A percentile compares a stretch with the other conserved stretches of the same genome.
Evolutionary conservation across 371 early-diverging fungal genomes (phyloP).

Genomic region (Mucor velutinosus): DNA sequence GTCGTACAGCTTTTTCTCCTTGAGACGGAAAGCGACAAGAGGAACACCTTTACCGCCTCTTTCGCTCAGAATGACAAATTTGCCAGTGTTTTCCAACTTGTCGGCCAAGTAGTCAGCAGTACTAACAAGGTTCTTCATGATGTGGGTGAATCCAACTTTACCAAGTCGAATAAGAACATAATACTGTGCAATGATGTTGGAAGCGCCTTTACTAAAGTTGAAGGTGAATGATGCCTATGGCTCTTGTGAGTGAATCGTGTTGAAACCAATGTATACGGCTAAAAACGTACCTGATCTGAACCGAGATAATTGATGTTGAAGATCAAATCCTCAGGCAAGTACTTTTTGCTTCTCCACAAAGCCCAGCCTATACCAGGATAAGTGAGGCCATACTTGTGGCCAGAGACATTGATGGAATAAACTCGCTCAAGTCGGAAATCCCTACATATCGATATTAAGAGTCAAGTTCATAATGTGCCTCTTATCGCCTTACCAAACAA

Average conservation of each 20-base stretch:
- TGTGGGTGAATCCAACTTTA: constrained; percentile 56
- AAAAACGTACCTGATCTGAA: constrained; percentile 43
- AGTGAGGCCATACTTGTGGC: constrained; percentile 80
- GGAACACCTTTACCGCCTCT: constrained; percentile 58
- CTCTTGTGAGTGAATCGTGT: not conserved
- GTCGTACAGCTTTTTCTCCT: constrained; percentile 25
- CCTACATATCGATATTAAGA: constrained; percentile 13
- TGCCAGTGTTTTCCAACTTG: constrained; percentile 55
- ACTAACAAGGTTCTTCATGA: constrained; percentile 53
- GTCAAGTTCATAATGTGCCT: not conserved
- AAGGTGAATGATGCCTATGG: constrained; percentile 65
- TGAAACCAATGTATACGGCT: not conserved
- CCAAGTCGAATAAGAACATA: constrained; percentile 73
- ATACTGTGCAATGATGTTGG: constrained; percentile 69
- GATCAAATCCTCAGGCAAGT: constrained; percentile 65
- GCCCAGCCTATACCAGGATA: constrained; percentile 76
- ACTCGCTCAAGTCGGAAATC: constrained; percentile 68
- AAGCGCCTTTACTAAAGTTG: constrained; percentile 72
- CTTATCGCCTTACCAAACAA: constrained; percentile 63
- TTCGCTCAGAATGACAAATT: constrained; percentile 61
- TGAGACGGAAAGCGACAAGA: constrained; percentile 67
- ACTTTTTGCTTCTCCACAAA: constrained; percentile 63
- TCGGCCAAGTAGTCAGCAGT: constrained; percentile 57
- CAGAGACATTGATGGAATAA: constrained; percentile 70
- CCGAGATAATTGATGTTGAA: constrained; percentile 71